Conservation (phyloP, 768 basidiomycete genomes). For the Mycena sanguinolenta region DNA sequence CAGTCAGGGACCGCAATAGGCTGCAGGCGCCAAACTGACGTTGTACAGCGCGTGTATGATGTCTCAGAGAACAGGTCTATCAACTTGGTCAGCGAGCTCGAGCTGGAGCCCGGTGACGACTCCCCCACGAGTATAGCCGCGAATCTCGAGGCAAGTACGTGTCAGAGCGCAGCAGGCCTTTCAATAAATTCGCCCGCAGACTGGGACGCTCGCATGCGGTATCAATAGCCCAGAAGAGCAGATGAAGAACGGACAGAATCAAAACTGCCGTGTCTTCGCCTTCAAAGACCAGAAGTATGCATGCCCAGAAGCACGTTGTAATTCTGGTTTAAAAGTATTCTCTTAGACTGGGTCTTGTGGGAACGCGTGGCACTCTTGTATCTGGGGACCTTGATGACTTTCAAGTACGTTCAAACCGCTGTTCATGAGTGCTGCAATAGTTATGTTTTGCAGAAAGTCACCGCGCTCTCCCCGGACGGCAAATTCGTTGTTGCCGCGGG, state of each 20-base stretch:
- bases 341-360: conserved; percentile 65
- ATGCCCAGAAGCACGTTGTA: neutral
- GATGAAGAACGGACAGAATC: conserved; percentile 76
- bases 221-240: conserved; percentile 83
- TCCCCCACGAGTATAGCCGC: conserved; percentile 96
- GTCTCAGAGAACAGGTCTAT: conserved; percentile 67
- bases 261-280: conserved; percentile 85
- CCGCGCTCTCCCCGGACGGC: conserved; percentile 80
- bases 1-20: conserved; percentile 43
- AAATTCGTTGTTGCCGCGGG: conserved; percentile 80
- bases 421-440: conserved; percentile 24
- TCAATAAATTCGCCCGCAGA: conserved; percentile 44
- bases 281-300: conserved; percentile 72
- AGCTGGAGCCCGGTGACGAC: conserved; percentile 87
- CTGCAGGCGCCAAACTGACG: conserved; percentile 24
- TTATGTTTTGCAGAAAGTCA: conserved; percentile 79
- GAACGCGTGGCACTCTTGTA: conserved; percentile 72
- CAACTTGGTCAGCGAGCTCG: conserved; percentile 73
- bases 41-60: conserved; percentile 74
- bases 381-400: conserved; percentile 79
- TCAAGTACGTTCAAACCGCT: conserved; percentile 70
- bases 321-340: conserved; percentile 7
- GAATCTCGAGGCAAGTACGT: conserved; percentile 63
- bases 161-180: conserved; percentile 6
- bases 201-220: conserved; percentile 80